Percentiles rank a stretch among this genome's conserved stretches.
These are phyloP conservation scores for Solanum peruvianum DNA, from an alignment of 257 asterid genomes.

Conservation along the genomic window DNA sequence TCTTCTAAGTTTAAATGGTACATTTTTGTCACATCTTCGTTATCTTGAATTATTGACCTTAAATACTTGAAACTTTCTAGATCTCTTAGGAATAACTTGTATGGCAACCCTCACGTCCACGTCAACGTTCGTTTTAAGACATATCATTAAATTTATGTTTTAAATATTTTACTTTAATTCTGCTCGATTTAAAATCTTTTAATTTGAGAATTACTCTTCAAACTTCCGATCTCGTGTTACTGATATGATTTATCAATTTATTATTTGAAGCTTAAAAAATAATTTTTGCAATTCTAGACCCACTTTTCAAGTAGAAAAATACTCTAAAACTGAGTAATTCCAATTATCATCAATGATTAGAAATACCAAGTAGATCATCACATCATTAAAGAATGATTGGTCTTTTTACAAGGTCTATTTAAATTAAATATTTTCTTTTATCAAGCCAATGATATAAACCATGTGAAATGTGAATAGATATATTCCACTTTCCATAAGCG, in stretches of 20 bases:
- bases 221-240: too few relatives aligned
- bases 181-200: too few relatives aligned
- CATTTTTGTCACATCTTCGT: too few relatives aligned
- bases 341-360: background rate
- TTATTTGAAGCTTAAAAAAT: background rate
- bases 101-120: fast-evolving
- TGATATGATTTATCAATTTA: background rate
- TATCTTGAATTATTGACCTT: background rate
- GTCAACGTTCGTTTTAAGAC: fast-evolving
- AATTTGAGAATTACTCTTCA: fast-evolving
- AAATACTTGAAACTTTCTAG: background rate
- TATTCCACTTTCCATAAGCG: background rate
- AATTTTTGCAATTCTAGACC: background rate
- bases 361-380: background rate
- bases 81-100: background rate
- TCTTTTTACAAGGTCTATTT: background rate
- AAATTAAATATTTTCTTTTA: background rate
- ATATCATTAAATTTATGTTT: background rate
- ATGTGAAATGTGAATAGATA: background rate
- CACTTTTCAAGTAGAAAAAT: background rate
- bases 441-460: background rate
- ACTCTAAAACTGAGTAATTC: background rate
- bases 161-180: too few relatives aligned
- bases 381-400: background rate
- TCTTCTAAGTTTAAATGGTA: too few relatives aligned